These are phyloP conservation scores for Asterionellopsis glacialis DNA, from an alignment of 108 stramenopile species.

Conservation along the genomic window DNA sequence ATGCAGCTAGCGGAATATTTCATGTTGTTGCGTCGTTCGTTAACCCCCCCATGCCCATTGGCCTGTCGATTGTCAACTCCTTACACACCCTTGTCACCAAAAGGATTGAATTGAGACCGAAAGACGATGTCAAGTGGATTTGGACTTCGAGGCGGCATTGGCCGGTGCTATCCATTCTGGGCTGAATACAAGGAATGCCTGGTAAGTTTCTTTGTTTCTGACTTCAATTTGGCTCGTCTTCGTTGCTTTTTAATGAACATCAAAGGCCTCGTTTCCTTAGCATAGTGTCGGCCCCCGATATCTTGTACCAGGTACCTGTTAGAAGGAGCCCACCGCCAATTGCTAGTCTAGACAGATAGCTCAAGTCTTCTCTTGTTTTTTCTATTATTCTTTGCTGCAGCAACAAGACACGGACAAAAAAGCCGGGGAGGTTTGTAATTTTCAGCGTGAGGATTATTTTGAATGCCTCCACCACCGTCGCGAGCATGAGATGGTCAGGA, in stretches of 20 bases:
- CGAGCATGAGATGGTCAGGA: conserved; percentile 54
- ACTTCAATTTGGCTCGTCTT: too few species aligned
- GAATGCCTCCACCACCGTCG: conserved; percentile 86
- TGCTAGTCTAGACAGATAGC: background rate
- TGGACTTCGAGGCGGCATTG: conserved; percentile 61
- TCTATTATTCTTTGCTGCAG: background rate
- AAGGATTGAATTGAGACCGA: background rate
- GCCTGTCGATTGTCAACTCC: too few species aligned
- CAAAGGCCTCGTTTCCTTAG: too few species aligned
- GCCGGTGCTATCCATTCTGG: conserved; percentile 82
- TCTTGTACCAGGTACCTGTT: too few species aligned
- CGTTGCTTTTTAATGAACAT: too few species aligned
- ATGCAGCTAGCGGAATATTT: too few species aligned
- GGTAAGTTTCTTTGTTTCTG: conserved; percentile 36
- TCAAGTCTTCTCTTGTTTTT: background rate
- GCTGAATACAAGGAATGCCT: conserved; percentile 73
- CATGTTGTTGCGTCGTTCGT: too few species aligned
- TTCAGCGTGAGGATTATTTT: conserved; percentile 76
- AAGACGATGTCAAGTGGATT: conserved; percentile 68
- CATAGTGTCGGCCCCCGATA: too few species aligned
- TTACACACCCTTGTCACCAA: too few species aligned
- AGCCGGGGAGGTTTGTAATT: conserved; percentile 27
- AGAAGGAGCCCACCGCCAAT: too few species aligned
- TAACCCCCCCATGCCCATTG: too few species aligned
- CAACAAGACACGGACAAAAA: conserved; percentile 25